Evolutionary conservation across 108 stramenopile genomes (phyloP), one percentile per base, ranked within the genome.

Genomic region (Nannochloropsis gaditana): DNA sequence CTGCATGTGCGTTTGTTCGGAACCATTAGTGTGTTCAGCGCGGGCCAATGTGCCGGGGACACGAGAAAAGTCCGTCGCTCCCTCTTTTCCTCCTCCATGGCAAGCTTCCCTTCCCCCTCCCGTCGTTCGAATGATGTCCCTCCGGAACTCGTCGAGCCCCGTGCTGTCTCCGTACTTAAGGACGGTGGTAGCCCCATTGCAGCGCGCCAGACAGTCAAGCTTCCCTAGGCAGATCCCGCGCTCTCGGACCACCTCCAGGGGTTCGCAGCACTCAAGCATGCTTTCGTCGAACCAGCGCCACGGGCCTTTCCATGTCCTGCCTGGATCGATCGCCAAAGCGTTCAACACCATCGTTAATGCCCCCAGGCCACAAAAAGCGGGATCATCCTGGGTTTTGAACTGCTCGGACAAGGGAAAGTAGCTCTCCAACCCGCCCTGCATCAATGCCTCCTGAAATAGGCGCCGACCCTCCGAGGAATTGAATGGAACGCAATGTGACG

Each of bases 231-330:
- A 73, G 15, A 73, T 73, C 59, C 91, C 91, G 43, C 83, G 44
- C 45, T 50, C 44, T 45, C 85, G 21, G 11, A 92, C 85, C 17
- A 89, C 89, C 45, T 89, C 90, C 41, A 90, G 31, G 43, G 89
- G 59, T 19, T 94, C 88, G 87, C 96, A 98, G 88, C 96, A 96
- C 45, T 92, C 79, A 15, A 98, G 92, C 86, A 96, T 95, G 11
- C 94, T 94, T 90, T 97, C 97, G 84, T 91, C 86, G 90, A 93
- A 96, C 91, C 93, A 98, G 79, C 97, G 89, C 97, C 97, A 98
- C 15, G 87, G 87, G 11, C 59, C 95, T 85, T 93, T 93, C 97
- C 97, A 98, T 85, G 94, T 86, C 31, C 93, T 91, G 19, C 94
- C 85, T 1, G 96, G 96, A 92, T 98, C 97, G 44, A 96, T 90